These are phyloP conservation scores for Darksidea phi DNA, from an alignment of 495 filamentous ascomycete species.

Conservation along the genomic window DNA sequence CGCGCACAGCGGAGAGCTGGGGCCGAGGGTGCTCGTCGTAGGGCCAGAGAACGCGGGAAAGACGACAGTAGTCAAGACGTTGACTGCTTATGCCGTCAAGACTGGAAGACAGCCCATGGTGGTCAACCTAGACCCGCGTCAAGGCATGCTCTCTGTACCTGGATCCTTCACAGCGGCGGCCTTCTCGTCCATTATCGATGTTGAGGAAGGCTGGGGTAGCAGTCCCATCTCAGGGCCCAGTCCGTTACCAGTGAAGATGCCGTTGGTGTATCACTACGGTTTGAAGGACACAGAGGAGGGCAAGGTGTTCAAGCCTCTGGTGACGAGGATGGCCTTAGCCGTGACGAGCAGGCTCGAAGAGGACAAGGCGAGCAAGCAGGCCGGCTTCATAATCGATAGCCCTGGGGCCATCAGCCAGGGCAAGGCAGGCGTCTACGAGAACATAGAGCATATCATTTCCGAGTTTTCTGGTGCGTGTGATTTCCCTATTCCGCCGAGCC, in stretches of 20 bases:
- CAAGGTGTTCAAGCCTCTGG: slow-evolving; percentile 67
- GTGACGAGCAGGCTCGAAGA: slow-evolving; percentile 76
- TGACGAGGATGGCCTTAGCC: slow-evolving; percentile 75
- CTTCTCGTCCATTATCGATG: slow-evolving; percentile 80
- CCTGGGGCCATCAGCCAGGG: slow-evolving; percentile 64
- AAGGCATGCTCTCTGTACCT: slow-evolving; percentile 82
- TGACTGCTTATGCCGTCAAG: slow-evolving; percentile 79
- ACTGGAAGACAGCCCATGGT: slow-evolving; percentile 74
- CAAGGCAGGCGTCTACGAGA: slow-evolving; percentile 63
- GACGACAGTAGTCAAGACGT: slow-evolving; percentile 75
- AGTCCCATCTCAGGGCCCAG: slow-evolving; percentile 89
- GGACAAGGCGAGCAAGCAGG: slow-evolving; percentile 64
- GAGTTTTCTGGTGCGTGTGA: slow-evolving; percentile 72
- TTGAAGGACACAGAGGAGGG: slow-evolving; percentile 73
- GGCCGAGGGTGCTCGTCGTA: slow-evolving; percentile 80
- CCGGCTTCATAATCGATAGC: slow-evolving; percentile 85
- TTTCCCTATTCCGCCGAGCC: background rate
- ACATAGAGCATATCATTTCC: slow-evolving; percentile 77
- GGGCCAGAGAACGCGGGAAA: slow-evolving; percentile 82
- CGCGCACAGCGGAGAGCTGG: slow-evolving; percentile 43
- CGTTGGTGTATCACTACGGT: slow-evolving; percentile 88
- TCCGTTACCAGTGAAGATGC: slow-evolving; percentile 82
- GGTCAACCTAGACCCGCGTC: slow-evolving; percentile 80
- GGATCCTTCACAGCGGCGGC: slow-evolving; percentile 81
- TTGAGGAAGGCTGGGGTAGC: slow-evolving; percentile 87